These are phyloP conservation scores for Chloranthus sessilifolius DNA, from an alignment of 164 flowering plant genomes.

Conservation along the genomic window DNA sequence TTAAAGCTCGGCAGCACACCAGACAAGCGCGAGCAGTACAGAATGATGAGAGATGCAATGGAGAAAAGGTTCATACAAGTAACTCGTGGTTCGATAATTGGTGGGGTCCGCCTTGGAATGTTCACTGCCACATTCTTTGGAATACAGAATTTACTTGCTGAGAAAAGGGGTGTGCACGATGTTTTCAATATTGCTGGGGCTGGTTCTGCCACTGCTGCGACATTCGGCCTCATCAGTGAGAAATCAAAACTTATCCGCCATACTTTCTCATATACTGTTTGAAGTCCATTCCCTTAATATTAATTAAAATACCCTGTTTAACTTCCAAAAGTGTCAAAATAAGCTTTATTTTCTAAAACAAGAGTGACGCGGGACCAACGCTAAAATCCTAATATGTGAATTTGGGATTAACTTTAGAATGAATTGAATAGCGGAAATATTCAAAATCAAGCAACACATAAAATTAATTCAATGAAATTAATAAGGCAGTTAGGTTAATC, in stretches of 20 bases:
- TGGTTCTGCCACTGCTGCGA: constrained; percentile 92
- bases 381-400: no score
- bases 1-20: constrained; percentile 92
- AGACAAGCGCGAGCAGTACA: constrained; percentile 92
- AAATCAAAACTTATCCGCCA: constrained; percentile 3
- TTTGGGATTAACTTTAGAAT: no score
- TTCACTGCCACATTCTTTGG: constrained; percentile 84
- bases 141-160: constrained; percentile 79
- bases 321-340: neutral
- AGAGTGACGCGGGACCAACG: no score
- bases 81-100: constrained; percentile 86
- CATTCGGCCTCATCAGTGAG: constrained; percentile 83
- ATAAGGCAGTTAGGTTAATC: no score
- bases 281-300: neutral
- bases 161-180: constrained; percentile 87
- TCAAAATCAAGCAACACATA: no score
- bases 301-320: neutral
- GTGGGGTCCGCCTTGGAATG: constrained; percentile 96
- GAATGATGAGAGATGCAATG: constrained; percentile 98
- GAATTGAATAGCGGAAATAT: no score
- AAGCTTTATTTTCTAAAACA: neutral
- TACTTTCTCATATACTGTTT: neutral
- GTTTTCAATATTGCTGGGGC: constrained; percentile 82
- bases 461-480: no score
- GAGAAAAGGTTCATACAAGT: constrained; percentile 91